Percentiles rank a stretch among this genome's conserved stretches.
phyloP scores from a whole-genome alignment of 2,329 filamentous ascomycete genomes.

The Phaeosphaeria sp. region DNA sequence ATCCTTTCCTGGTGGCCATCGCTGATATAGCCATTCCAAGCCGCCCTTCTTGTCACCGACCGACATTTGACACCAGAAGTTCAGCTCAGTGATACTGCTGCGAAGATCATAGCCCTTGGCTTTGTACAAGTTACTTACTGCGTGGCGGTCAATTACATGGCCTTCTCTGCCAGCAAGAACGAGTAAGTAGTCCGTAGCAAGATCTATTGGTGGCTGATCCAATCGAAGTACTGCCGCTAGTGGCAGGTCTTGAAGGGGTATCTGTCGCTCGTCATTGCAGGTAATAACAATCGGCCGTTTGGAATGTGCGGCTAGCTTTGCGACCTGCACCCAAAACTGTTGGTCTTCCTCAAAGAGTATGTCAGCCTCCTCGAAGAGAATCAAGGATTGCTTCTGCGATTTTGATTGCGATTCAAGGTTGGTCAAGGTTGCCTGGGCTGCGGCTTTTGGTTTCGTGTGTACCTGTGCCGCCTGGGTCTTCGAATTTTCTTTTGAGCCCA shows the following conservation, averaged over 20 bases:
- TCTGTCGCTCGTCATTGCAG: conserved; percentile 86
- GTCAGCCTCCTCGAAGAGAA: conserved; percentile 92
- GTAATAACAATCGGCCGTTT: conserved; percentile 94
- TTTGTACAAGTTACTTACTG: conserved; percentile 73
- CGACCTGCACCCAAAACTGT: conserved; percentile 87
- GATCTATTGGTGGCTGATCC: conserved; percentile 66
- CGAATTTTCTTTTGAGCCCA: conserved; percentile 24
- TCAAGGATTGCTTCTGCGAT: conserved; percentile 87
- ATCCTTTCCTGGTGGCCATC: conserved; percentile 76
- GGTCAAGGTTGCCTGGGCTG: conserved; percentile 30
- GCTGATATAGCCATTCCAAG: conserved; percentile 85
- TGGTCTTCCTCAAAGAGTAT: conserved; percentile 94
- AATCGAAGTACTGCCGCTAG: conserved; percentile 87
- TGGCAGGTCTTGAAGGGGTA: conserved; percentile 77
- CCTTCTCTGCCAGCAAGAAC: conserved; percentile 88
- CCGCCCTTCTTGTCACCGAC: conserved; percentile 89
- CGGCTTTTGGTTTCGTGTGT: conserved; percentile 18
- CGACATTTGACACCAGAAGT: conserved; percentile 97
- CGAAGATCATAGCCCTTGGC: conserved; percentile 76
- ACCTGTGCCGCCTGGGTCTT: conserved; percentile 12
- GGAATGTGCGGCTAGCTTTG: conserved; percentile 79
- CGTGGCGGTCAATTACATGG: conserved; percentile 73
- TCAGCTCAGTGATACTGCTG: conserved; percentile 80
- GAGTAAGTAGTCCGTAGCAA: conserved; percentile 80
- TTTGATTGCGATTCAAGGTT: conserved; percentile 39